These are phyloP conservation scores for Alternaria triticina DNA, from an alignment of 2,329 filamentous ascomycete species.

Conservation along the genomic window DNA sequence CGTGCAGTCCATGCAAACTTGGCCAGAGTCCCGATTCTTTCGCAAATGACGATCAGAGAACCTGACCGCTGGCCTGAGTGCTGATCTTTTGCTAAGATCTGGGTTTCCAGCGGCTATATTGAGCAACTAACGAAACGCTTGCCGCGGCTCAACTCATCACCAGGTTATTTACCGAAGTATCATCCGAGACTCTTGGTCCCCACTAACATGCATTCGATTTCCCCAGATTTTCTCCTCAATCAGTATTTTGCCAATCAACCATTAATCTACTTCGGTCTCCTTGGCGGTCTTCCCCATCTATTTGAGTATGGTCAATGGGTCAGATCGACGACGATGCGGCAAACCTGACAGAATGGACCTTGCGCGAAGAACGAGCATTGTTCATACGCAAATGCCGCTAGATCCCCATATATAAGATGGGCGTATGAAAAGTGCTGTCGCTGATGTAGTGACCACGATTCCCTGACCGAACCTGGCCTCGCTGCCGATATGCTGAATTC, in stretches of 20 bases:
- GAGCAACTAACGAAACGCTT: not conserved
- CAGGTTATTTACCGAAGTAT: not conserved
- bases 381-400: not conserved
- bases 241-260: not conserved
- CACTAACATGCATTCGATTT: not conserved
- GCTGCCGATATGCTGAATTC: constrained; percentile 1
- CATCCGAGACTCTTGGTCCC: not conserved
- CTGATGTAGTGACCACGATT: not conserved
- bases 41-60: not conserved
- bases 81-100: not conserved
- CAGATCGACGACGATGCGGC: not conserved
- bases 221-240: not conserved
- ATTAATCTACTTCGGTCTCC: not conserved
- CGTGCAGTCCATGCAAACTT: not conserved
- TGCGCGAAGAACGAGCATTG: not conserved
- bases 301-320: not conserved
- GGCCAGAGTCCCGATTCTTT: not conserved
- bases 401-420: not conserved
- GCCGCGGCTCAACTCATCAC: not conserved
- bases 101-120: not conserved
- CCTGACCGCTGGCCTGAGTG: not conserved
- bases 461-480: not conserved
- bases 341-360: not conserved
- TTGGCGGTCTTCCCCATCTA: not conserved
- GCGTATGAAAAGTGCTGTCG: not conserved